phyloP scores from a whole-genome alignment of 2,329 filamentous ascomycete genomes.

The Xylariomycetidae sp. region DNA sequence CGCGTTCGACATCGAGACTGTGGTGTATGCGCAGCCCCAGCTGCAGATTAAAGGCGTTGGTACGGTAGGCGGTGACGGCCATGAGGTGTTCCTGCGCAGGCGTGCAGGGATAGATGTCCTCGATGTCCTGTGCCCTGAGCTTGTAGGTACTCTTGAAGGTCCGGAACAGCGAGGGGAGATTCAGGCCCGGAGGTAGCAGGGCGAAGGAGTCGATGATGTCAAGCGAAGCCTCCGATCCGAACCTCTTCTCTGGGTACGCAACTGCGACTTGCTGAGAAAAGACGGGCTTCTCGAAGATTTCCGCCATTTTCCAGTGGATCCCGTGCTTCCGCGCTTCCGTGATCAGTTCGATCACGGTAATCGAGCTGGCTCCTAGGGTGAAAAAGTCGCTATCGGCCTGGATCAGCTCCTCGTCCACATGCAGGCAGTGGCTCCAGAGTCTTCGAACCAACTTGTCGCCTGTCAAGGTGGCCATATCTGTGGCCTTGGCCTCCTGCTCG shows the following conservation, averaged over 20 bases:
- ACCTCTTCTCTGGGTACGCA: conserved; percentile 20
- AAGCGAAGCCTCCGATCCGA: conserved; percentile 14
- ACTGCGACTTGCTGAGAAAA: conserved; percentile 38
- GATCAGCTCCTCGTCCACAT: no score
- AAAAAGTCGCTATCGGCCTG: conserved; percentile 28
- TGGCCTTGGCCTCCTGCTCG: no score
- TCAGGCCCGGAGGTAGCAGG: conserved; percentile 31
- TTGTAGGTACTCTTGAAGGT: no score
- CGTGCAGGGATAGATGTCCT: conserved; percentile 2
- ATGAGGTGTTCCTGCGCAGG: conserved; percentile 1
- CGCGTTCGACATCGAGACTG: no score
- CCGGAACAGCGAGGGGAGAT: conserved; percentile 19
- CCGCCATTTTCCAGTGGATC: conserved; percentile 36
- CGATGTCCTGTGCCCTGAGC: conserved; percentile 26
- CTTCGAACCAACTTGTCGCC: no score
- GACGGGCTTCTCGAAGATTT: conserved; percentile 39
- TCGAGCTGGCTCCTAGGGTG: conserved; percentile 36
- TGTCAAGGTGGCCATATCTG: no score
- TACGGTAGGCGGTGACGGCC: conserved; percentile 33
- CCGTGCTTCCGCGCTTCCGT: conserved; percentile 34
- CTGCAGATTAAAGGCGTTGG: no score
- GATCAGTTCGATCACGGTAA: conserved; percentile 46
- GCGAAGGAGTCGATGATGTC: conserved; percentile 33
- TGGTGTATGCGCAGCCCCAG: no score
- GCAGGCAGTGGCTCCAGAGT: no score